Percentiles rank a stretch among this genome's conserved stretches.
Evolutionary conservation across 2,329 filamentous ascomycete species (phyloP).

Genomic region (Scedosporium aurantiacum): DNA sequence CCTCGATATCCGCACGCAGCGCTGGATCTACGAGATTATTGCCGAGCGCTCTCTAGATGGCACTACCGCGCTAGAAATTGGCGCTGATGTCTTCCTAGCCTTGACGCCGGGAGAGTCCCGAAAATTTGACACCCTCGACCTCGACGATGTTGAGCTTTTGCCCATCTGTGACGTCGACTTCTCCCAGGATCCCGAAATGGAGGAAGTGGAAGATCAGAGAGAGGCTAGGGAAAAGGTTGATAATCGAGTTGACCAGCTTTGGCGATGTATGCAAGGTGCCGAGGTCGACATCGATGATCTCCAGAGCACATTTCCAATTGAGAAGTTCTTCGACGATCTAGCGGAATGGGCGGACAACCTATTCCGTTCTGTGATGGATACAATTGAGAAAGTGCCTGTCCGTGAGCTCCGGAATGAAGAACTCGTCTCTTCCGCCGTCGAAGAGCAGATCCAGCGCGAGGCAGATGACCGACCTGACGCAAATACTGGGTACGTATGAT

Average conservation of each 20-base stretch:
- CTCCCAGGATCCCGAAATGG: conserved; percentile 3
- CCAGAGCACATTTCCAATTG: conserved; percentile 5
- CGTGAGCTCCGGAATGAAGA: background rate
- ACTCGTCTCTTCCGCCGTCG: background rate
- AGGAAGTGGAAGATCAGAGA: conserved; percentile 6
- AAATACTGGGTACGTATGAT: background rate
- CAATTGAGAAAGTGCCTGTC: background rate
- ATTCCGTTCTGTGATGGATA: conserved; percentile 5
- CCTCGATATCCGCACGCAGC: conserved; percentile 26
- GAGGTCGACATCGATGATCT: conserved; percentile 6
- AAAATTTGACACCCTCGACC: conserved; percentile 12
- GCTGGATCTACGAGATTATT: conserved; percentile 18
- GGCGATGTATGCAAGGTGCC: conserved; percentile 3
- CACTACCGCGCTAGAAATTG: conserved; percentile 14
- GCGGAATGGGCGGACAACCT: conserved; percentile 8
- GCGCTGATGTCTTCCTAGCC: conserved; percentile 19
- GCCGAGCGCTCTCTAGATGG: conserved; percentile 7
- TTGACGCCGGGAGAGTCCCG: conserved; percentile 16
- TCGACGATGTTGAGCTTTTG: conserved; percentile 7
- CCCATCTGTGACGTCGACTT: conserved; percentile 8
- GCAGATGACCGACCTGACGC: background rate
- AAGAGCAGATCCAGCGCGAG: background rate
- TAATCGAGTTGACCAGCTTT: conserved; percentile 6
- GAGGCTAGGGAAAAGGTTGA: conserved; percentile 5
- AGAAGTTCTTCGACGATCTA: conserved; percentile 8